phyloP scores from a whole-genome alignment of 2,329 filamentous ascomycete genomes.

The Pyrenophora tritici-repentis region DNA sequence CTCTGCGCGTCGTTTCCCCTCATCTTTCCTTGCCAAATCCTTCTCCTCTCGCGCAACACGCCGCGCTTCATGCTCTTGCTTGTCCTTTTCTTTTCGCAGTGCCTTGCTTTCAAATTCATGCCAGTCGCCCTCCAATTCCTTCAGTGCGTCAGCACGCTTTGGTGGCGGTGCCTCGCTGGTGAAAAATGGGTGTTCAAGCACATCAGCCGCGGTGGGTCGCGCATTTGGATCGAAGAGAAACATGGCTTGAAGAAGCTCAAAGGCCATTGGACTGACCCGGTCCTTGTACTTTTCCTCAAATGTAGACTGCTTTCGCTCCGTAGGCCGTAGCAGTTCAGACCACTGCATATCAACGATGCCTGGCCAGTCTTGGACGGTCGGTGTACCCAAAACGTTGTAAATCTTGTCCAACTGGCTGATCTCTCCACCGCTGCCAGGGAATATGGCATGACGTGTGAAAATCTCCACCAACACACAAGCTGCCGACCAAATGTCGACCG shows the following conservation, averaged over 20 bases:
- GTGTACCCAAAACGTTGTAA: slow-evolving; percentile 89
- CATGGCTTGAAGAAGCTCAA: slow-evolving; percentile 81
- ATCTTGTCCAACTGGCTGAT: slow-evolving; percentile 96
- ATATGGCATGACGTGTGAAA: slow-evolving; percentile 90
- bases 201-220: slow-evolving; percentile 80
- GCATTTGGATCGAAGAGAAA: slow-evolving; percentile 86
- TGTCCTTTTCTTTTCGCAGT: slow-evolving; percentile 84
- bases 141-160: slow-evolving; percentile 80
- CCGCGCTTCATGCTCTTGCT: slow-evolving; percentile 62
- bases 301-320: slow-evolving; percentile 70
- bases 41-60: slow-evolving; percentile 38
- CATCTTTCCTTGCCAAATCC: slow-evolving; percentile 33
- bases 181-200: slow-evolving; percentile 89
- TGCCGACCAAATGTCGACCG: slow-evolving; percentile 96
- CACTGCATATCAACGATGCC: slow-evolving; percentile 91
- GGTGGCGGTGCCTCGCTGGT: slow-evolving; percentile 76
- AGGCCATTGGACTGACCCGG: slow-evolving; percentile 76
- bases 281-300: slow-evolving; percentile 86
- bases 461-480: slow-evolving; percentile 97
- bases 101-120: slow-evolving; percentile 99
- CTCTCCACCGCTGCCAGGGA: slow-evolving; percentile 94
- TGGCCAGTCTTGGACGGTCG: slow-evolving; percentile 83
- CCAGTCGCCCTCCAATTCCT: slow-evolving; percentile 88
- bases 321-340: slow-evolving; percentile 89
- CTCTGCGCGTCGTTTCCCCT: slow-evolving; percentile 43